Evolutionary conservation across 805 yeast species (phyloP), one percentile per base, ranked within the genome.

Genomic region (Saccharomycopsis amapae): DNA sequence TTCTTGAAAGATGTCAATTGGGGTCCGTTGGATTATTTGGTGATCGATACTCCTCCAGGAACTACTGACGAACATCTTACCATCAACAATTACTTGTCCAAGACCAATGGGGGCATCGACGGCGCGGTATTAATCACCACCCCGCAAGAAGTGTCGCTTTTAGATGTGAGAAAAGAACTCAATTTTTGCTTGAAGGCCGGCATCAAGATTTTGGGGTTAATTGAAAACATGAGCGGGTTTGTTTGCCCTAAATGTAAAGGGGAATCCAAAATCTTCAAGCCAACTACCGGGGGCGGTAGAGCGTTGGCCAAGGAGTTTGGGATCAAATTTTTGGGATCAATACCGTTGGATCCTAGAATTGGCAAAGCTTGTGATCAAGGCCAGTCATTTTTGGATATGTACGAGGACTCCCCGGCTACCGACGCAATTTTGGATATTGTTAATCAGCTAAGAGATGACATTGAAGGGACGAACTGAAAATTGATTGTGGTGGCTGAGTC

Each of bases 11-110:
- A 90, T 56, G 97, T 93, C 2, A 88, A 86, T 56, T 93, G 99
- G 99, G 96, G 95, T 3, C 53, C 57, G 12, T 56, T 70, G 12
- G 67, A 66, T 53, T 72, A 73, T 20, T 64, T 85, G 46, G 65
- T 93, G 26, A 88, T 93, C 4, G 99, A 93, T 61, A 93, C 99
- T 0, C 99, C 99, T 1, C 99, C 99, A 0, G 99, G 99, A 0
- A 93, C 99, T 0, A 84, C 96, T 0, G 99, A 93, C 63, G 99
- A 93, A 61, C 99, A 93, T 61, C 72, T 93, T 35, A 81, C 95
- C 5, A 89, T 93, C 26, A 85, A 89, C 26, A 80, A 85, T 42
- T 89, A 85, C 58, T 68, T 93, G 74, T 47, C 51, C 5, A 50
- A 50, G 36, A 84, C 85, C 56, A 95, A 86, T 30, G 78, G 83